Base-by-base conservation (phyloP, 164 flowering plant species). In the Chimonanthus praecox region DNA sequence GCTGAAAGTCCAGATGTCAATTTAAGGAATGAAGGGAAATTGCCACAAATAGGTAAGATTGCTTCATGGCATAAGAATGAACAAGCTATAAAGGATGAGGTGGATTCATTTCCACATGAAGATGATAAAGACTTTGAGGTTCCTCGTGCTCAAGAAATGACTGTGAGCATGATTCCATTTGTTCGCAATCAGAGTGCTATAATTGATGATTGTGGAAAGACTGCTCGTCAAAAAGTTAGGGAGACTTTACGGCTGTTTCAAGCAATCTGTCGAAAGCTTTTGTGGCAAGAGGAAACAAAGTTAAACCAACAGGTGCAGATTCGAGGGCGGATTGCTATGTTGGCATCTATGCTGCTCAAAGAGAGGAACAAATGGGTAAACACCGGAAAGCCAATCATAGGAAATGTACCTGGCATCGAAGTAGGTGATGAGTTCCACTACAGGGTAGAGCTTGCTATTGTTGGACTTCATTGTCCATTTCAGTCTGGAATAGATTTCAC, bases 371-470 rank as follows among this genome's bases (percentile, higher is more conserved):
- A 83, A 78, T 83, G 75, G 71, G 81, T 89, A 47, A 89, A 89
- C 76, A 73, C 79, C 3, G 87, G 82, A 3, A 78, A 82, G 66
- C 72, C 72, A 45, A 83, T 86, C 60, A 20, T 92, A 64, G 99
- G 99, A 48, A 47, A 63, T 72, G 94, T 95, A 4, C 92, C 97
- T 11, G 98, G 99, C 33, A 90, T 93, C 70, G 97, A 92, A 78
- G 86, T 95, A 76, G 99, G 98, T 16, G 97, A 93, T 68, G 91
- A 90, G 80, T 95, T 93, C 79, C 92, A 85, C 33, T 95, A 85
- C 78, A 83, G 98, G 74, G 86, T 85, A 44, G 99, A 95, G 80
- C 97, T 95, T 33, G 80, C 80, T 58, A 75, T 93, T 46, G 73
- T 95, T 60, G 99, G 97, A 10, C 87, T 95, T 74, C 99, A 95